Evolutionary conservation across 2,329 filamentous ascomycete species (phyloP), one percentile per base, ranked within the genome.

Genomic region (Aspergillus sp.): DNA sequence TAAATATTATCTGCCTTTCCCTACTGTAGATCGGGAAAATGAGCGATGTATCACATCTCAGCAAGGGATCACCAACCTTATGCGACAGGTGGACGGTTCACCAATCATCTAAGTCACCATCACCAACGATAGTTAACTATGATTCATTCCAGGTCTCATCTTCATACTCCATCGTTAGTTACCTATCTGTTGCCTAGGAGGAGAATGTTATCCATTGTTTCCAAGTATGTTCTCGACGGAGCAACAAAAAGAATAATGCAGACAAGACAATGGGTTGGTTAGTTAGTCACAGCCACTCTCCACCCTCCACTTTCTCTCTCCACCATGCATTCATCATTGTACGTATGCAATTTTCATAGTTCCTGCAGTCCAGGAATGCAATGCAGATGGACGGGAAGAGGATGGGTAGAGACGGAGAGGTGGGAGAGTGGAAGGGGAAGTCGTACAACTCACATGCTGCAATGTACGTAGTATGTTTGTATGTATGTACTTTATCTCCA

Each of bases 331-430:
- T 17, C 25, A 50, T 27, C 32, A 36, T 36, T 15, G 25, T 44
- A 23, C 41, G 41, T 44, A 50, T 50, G 47, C 17, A 50, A 50
- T 50, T 30, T 8, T 32, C 47, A 50, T 27, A 50, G 47, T 50
- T 50, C 47, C 47, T 50, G 47, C 47, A 50, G 47, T 50, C 13
- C n/a, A n/a, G 47, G 23, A 32, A 50, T 50, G 47, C 25, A 32
- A 32, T 36, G 32, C 32, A 30, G 27, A 32, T n/a, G 25, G 10
- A 25, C 44, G 21, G 44, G 27, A 30, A 30, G 27, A 30, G 27
- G 27, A 36, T 36, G 32, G 32, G 11, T 13, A 11, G 27, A 30
- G 27, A 36, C 32, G 32, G 32, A 13, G 32, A 27, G 25, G 25
- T 27, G 7, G 25, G 25, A 27, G 25, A 27, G 25, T 27, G 32